Evolutionary conservation across 148 eudicot species (phyloP).

Genomic region (Vaccinium macrocarpon): DNA sequence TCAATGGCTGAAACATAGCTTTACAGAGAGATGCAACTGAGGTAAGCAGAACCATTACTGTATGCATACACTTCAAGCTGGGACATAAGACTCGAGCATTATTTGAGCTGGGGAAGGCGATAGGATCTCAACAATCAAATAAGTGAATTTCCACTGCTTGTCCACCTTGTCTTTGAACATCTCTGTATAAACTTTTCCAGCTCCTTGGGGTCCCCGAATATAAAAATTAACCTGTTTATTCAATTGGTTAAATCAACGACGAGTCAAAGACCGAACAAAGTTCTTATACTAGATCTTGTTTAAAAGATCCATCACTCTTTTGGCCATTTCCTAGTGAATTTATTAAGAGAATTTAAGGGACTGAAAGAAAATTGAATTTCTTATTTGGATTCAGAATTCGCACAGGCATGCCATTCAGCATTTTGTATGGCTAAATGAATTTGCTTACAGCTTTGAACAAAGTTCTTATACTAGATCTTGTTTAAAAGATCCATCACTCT

Average conservation of each 20-base stretch:
- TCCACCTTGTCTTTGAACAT: conserved; percentile 81
- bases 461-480: neutral
- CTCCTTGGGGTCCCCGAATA: conserved; percentile 78
- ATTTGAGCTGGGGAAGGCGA: conserved; percentile 54
- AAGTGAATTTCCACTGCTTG: conserved; percentile 70
- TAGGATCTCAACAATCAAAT: conserved; percentile 56
- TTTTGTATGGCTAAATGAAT: neutral
- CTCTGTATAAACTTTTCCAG: conserved; percentile 67
- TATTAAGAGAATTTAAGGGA: neutral
- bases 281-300: neutral
- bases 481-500: neutral
- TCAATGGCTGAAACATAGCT: neutral
- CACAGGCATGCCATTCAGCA: neutral
- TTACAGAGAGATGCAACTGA: conserved; percentile 9
- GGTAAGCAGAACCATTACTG: neutral
- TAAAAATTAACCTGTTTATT: conserved; percentile 56
- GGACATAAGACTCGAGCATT: conserved; percentile 74
- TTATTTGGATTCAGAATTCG: neutral
- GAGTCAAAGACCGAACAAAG: neutral
- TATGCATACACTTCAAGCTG: conserved; percentile 33
- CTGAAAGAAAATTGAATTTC: neutral
- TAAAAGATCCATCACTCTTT: conserved; percentile 1
- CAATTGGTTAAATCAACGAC: neutral
- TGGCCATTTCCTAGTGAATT: neutral
- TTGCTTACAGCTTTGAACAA: neutral